Conservation (phyloP, 805 yeast genomes). For the Suhomyces vadensis region DNA sequence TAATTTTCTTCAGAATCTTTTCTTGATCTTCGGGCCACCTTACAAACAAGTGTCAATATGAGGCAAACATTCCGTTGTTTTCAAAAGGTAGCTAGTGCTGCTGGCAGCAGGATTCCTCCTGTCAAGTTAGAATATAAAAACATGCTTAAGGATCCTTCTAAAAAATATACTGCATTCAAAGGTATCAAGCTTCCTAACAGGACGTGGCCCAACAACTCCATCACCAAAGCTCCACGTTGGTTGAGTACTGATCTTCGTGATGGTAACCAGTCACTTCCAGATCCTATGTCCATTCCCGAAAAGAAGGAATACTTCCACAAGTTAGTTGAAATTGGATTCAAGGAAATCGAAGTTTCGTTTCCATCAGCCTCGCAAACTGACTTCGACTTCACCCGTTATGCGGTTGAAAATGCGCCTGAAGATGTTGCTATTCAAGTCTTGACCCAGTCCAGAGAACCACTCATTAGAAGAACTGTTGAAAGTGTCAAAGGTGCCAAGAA, state of each 20-base stretch:
- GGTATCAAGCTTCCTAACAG: constrained; percentile 60
- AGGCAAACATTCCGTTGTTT: constrained; percentile 24
- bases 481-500: constrained; percentile 69
- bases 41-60: constrained; percentile 20
- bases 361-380: constrained; percentile 84
- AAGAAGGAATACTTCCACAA: constrained; percentile 75
- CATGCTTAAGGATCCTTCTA: constrained; percentile 72
- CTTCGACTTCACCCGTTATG: constrained; percentile 78
- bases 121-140: constrained; percentile 20
- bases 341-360: constrained; percentile 78
- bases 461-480: constrained; percentile 73
- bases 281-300: constrained; percentile 76
- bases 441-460: constrained; percentile 75
- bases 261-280: constrained; percentile 80
- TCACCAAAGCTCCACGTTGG: constrained; percentile 78
- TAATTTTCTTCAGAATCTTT: no score
- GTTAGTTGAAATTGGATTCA: constrained; percentile 70
- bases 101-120: constrained; percentile 21
- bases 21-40: no score
- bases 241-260: constrained; percentile 77
- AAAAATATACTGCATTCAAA: constrained; percentile 57
- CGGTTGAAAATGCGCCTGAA: constrained; percentile 75
- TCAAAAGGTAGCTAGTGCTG: constrained; percentile 24
- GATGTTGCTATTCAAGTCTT: constrained; percentile 74
- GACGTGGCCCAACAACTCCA: constrained; percentile 68